A percentile compares a stretch with the other conserved stretches of the same genome.
phyloP scores from a whole-genome alignment of 2,329 filamentous ascomycete genomes.

The Parastagonospora nodorum region DNA sequence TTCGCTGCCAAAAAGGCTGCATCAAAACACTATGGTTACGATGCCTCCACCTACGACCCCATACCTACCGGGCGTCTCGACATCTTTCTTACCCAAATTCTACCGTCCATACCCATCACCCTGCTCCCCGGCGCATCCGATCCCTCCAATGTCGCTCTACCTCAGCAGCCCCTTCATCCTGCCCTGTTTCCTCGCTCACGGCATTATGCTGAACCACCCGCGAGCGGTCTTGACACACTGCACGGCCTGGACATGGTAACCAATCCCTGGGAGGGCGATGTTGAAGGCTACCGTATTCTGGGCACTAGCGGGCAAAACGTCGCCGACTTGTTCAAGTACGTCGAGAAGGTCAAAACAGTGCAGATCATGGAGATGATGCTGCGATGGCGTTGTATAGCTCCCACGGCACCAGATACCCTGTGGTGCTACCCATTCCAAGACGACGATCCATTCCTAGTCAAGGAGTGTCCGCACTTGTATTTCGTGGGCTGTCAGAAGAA shows the following conservation, averaged over 20 bases:
- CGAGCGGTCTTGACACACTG: conserved; percentile 45
- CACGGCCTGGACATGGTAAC: conserved; percentile 89
- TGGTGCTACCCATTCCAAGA: conserved; percentile 98
- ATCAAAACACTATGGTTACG: conserved; percentile 92
- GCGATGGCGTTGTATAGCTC: conserved; percentile 87
- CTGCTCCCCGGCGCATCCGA: conserved; percentile 83
- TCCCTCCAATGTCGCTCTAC: conserved; percentile 85
- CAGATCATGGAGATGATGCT: conserved; percentile 95
- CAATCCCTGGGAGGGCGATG: conserved; percentile 89
- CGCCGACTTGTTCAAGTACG: conserved; percentile 91
- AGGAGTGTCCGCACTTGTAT: conserved; percentile 85
- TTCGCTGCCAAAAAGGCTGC: conserved; percentile 52
- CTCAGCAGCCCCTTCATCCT: conserved; percentile 89
- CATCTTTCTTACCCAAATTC: conserved; percentile 76
- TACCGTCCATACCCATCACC: conserved; percentile 87
- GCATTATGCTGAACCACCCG: conserved; percentile 64
- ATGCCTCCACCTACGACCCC: conserved; percentile 84
- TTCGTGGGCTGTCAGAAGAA: conserved; percentile 84
- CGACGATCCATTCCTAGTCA: conserved; percentile 86
- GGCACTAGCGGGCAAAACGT: conserved; percentile 91
- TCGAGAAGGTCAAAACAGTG: conserved; percentile 75
- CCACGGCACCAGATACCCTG: conserved; percentile 92
- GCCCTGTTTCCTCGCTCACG: conserved; percentile 85
- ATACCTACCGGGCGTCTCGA: conserved; percentile 84
- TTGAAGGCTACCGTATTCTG: conserved; percentile 87